Base-by-base conservation (phyloP, 371 early-diverging fungal genomes). In the Mucor circinelloides region DNA sequence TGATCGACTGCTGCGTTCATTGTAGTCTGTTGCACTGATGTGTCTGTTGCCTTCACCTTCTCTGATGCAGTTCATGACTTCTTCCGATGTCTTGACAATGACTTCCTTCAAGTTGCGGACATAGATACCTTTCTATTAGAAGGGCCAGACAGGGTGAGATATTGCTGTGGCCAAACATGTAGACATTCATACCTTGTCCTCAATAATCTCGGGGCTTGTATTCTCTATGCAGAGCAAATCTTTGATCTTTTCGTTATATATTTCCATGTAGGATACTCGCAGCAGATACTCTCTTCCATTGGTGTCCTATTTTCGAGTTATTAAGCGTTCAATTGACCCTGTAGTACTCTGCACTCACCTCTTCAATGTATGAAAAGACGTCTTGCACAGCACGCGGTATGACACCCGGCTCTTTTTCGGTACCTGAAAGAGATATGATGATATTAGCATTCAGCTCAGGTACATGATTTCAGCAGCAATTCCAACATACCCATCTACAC, bases 221-320 rank as follows among this genome's bases (percentile, higher is more conserved):
- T 85, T 86, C 27, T 89, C 84, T 0, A 93, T 91, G 19, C 86
- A 72, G 6, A 94, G 76, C 10, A 97, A 77, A 77, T 97, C 96
- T n/a, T 87, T 84, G 61, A 96, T 89, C 10, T 84, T 86, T 66
- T 99, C 99, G 74, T 97, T 97, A 78, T 99, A 99, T 42, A 99
- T 97, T 77, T 99, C 99, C 66, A 98, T 68, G 70, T 94, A 98
- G 2, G 96, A 94, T 19, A 98, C 96, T 58, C 94, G 89, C 30
- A 96, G 68, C 23, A 95, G 77, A 64, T 89, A 95, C 72, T 94
- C 94, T 28, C 91, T 84, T 25, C 87, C 77, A 7, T 57, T 58
- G 10, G 70, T 66, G 67, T 78, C 63, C 62, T 58, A 27, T 1
- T 19, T 15, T 12, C 7, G 17, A 15, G 12, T 6, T 10, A 27